Percentiles rank a stretch among this genome's conserved stretches.
These are phyloP conservation scores for Poronia punctata DNA, from an alignment of 495 filamentous ascomycete genomes.

Conservation along the genomic window DNA sequence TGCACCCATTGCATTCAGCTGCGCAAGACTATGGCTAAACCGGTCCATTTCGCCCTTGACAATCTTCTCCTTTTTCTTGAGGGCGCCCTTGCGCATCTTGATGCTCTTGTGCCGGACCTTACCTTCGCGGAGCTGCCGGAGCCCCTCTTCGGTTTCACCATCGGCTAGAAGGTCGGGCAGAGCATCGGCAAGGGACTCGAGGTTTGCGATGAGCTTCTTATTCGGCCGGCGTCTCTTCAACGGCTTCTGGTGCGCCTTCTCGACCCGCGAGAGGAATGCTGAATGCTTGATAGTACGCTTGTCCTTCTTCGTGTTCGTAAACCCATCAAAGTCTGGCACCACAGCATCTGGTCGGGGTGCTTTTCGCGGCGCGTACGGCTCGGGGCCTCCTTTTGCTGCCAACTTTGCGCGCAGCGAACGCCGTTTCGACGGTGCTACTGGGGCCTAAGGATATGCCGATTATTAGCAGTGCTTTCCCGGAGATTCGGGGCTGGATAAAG, in stretches of 20 bases:
- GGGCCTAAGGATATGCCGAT: constrained; percentile 31
- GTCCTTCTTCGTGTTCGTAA: constrained; percentile 64
- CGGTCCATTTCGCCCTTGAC: constrained; percentile 72
- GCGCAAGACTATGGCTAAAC: constrained; percentile 75
- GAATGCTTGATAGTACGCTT: constrained; percentile 72
- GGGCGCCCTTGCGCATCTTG: constrained; percentile 64
- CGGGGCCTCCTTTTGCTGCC: constrained; percentile 15
- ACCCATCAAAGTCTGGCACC: constrained; percentile 29
- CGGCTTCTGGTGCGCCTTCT: constrained; percentile 47
- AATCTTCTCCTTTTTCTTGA: constrained; percentile 75
- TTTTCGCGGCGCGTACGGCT: constrained; percentile 32
- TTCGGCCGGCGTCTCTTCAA: constrained; percentile 56
- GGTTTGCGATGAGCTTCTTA: constrained; percentile 70
- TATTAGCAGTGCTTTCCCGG: neutral
- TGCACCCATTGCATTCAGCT: constrained; percentile 42
- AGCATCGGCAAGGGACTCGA: constrained; percentile 71
- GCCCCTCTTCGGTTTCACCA: constrained; percentile 27
- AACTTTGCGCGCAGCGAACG: constrained; percentile 38
- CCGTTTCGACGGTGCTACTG: constrained; percentile 37
- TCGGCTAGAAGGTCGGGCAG: constrained; percentile 51
- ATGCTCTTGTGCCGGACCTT: constrained; percentile 64
- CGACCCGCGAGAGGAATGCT: constrained; percentile 64
- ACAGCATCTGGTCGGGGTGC: constrained; percentile 34
- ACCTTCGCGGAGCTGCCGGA: constrained; percentile 31
- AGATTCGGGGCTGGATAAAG: neutral